These are phyloP conservation scores for Phaeomoniella chlamydospora DNA, from an alignment of 2,329 filamentous ascomycete species.

Conservation along the genomic window DNA sequence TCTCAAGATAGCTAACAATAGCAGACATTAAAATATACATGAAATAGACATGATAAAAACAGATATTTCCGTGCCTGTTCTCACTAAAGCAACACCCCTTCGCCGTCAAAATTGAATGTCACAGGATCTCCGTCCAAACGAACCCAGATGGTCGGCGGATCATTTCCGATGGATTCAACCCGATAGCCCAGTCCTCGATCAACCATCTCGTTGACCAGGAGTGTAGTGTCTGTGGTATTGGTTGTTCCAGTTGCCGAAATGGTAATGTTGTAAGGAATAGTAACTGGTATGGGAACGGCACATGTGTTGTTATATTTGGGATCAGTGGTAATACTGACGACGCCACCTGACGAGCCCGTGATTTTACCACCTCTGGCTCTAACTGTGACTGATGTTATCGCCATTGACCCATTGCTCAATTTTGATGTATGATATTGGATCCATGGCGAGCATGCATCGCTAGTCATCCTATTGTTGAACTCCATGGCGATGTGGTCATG, in stretches of 20 bases:
- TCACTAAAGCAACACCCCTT: not conserved
- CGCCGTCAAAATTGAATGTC: slow-evolving; percentile 23
- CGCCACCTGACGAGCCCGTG: not conserved
- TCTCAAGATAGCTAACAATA: too few relatives aligned
- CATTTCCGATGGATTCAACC: slow-evolving; percentile 38
- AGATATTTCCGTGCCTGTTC: too few relatives aligned
- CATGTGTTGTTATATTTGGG: slow-evolving; percentile 29
- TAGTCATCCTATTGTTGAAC: slow-evolving; percentile 38
- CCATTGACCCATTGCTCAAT: not conserved
- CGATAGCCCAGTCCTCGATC: slow-evolving; percentile 20
- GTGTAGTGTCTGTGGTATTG: slow-evolving; percentile 23
- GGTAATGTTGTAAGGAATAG: slow-evolving; percentile 30
- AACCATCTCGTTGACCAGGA: not conserved
- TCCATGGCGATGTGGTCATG: slow-evolving; percentile 35
- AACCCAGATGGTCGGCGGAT: slow-evolving; percentile 37
- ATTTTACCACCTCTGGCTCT: slow-evolving; percentile 22
- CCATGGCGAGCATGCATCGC: slow-evolving; percentile 31
- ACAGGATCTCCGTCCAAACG: slow-evolving; percentile 29
- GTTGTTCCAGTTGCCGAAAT: slow-evolving; percentile 6
- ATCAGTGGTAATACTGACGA: not conserved
- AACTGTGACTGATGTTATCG: slow-evolving; percentile 26
- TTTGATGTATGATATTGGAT: not conserved
- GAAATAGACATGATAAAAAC: too few relatives aligned
- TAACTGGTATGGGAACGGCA: slow-evolving; percentile 37
- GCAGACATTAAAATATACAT: too few relatives aligned